Evolutionary conservation across 805 yeast species (phyloP).

Genomic region (Pichia gijzeniarum): DNA sequence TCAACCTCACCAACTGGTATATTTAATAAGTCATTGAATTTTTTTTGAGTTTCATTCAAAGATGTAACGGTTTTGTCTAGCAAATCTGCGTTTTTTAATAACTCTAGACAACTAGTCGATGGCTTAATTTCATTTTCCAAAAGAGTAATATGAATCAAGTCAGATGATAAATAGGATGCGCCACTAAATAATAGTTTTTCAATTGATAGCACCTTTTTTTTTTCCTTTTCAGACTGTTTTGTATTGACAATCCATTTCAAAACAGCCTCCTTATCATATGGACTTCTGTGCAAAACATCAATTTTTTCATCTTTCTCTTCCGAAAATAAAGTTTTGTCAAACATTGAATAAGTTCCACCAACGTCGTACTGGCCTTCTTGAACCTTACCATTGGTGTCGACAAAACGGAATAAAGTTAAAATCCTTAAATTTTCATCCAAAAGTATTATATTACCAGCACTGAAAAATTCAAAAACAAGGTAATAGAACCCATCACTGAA

Average conservation of each 20-base stretch:
- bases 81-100: constrained; percentile 26
- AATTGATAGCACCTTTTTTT: constrained; percentile 48
- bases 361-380: constrained; percentile 65
- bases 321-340: constrained; percentile 45
- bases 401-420: constrained; percentile 69
- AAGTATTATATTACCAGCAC: constrained; percentile 86
- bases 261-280: constrained; percentile 30
- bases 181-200: constrained; percentile 65
- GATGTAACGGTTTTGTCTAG: constrained; percentile 34
- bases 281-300: not conserved
- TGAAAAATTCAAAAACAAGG: constrained; percentile 83
- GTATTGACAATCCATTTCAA: constrained; percentile 36
- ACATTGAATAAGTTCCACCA: constrained; percentile 62
- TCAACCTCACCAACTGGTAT: constrained; percentile 30
- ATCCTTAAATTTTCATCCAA: constrained; percentile 65
- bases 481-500: constrained; percentile 78
- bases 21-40: constrained; percentile 34
- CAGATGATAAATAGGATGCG: constrained; percentile 72
- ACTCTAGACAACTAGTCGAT: constrained; percentile 27
- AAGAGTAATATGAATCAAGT: constrained; percentile 59
- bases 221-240: constrained; percentile 30
- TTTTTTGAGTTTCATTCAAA: constrained; percentile 41
- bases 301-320: not conserved
- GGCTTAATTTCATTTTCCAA: constrained; percentile 38
- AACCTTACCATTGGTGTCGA: constrained; percentile 46